Percentiles rank a stretch among this genome's conserved stretches.
These are phyloP conservation scores for Fusarium subtropicale DNA, from an alignment of 2,329 filamentous ascomycete genomes.

Conservation along the genomic window DNA sequence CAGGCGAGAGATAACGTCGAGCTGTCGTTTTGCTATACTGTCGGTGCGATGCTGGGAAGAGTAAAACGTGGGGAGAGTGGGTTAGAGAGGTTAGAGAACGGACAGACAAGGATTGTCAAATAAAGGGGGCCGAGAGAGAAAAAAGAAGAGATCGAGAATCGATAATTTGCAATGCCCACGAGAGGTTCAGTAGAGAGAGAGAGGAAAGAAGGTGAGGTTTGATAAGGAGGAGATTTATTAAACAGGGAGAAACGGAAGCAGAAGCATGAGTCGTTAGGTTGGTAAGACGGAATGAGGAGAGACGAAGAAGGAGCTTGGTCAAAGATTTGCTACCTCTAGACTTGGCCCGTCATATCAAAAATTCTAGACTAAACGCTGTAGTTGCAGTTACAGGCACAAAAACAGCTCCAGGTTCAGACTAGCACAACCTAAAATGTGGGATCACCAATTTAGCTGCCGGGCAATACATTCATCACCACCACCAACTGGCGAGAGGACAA, in stretches of 20 bases:
- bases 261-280: constrained; percentile 20
- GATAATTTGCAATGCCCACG: background rate
- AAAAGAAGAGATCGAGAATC: constrained; percentile 7
- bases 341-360: background rate
- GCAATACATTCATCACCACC: background rate
- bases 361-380: constrained; percentile 1
- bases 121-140: constrained; percentile 14
- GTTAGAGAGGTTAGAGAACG: constrained; percentile 29
- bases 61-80: constrained; percentile 34
- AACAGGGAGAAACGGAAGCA: constrained; percentile 16
- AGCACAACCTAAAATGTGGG: constrained; percentile 34
- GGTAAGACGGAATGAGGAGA: constrained; percentile 31
- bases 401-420: constrained; percentile 25
- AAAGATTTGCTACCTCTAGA: constrained; percentile 10
- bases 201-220: background rate
- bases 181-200: background rate
- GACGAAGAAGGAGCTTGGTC: constrained; percentile 20
- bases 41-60: constrained; percentile 11
- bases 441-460: constrained; percentile 43
- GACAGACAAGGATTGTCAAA: constrained; percentile 43
- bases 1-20: constrained; percentile 25
- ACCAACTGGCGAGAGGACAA: background rate
- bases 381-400: constrained; percentile 5
- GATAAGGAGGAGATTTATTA: constrained; percentile 1
- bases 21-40: constrained; percentile 14